Base-by-base conservation (phyloP, 2,329 filamentous ascomycete species). In the Trichophaea hybrida region DNA sequence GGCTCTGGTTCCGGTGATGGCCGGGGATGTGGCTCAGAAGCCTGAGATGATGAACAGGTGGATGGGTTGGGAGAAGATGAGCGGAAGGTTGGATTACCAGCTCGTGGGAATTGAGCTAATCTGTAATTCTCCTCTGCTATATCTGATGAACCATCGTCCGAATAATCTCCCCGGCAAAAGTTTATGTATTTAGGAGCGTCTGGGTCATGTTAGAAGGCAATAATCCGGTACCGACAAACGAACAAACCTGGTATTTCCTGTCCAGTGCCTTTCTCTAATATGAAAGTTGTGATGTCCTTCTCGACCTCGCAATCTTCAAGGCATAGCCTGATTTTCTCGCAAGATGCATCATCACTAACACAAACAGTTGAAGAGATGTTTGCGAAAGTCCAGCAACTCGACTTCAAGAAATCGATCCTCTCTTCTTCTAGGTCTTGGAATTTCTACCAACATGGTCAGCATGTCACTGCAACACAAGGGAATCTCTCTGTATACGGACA, bases 351-450 rank as follows among this genome's bases (percentile, higher is more conserved):
- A 69, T 98, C 93, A 71, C 90, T 97, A 52, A 98, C 93, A 70
- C 93, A 98, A 8, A 97, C 93, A 0, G 91, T 97, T 0, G 91
- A 97, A 0, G 93, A 83, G 68, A 98, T 89, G 71, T 98, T 98
- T 59, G 93, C 91, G 74, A 97, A 98, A 12, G 84, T 91, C 94
- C 93, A 98, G 6, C 98, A 77, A 69, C 93, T 97, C 74, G 87
- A 94, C 77, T 97, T 98, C 66, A 89, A 90, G 71, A 95, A 98
- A 73, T 98, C 93, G 43, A 98, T 79, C 48, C 93, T 81, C 74
- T 98, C 93, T 72, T 98, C 94, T 74, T 98, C 93, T 10, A 98
- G 80, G 69, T 98, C 94, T 75, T 98, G 94, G 73, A 98, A 98
- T 76, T 97, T 98, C 77, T 94, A 60, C 44, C 32, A 51, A 53